Evolutionary conservation across 805 yeast species (phyloP).

Genomic region (Pichia heedii): DNA sequence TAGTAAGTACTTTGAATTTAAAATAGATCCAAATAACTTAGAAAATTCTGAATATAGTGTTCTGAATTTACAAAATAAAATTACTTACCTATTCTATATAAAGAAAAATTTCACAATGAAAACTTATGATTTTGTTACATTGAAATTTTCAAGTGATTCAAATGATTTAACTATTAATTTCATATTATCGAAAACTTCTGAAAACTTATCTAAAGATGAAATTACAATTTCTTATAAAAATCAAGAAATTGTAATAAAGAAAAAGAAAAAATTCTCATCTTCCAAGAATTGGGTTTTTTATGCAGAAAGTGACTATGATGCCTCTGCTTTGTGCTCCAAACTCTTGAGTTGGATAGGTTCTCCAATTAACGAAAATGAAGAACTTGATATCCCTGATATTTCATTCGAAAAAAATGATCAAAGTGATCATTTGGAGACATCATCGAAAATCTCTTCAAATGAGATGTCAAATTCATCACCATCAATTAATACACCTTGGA

Average conservation of each 20-base stretch:
- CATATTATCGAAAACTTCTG: constrained; percentile 13
- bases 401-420: constrained; percentile 3
- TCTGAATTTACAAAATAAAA: constrained; percentile 9
- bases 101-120: constrained; percentile 15
- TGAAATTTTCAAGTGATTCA: constrained; percentile 4
- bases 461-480: background rate
- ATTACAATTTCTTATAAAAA: constrained; percentile 15
- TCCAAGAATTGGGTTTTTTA: constrained; percentile 41
- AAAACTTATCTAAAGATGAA: constrained; percentile 17
- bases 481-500: constrained; percentile 5
- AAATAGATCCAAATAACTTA: constrained; percentile 2
- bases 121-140: constrained; percentile 10
- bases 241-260: constrained; percentile 20
- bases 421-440: background rate
- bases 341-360: constrained; percentile 6
- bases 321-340: constrained; percentile 20
- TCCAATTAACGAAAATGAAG: constrained; percentile 6
- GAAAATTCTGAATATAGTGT: constrained; percentile 6
- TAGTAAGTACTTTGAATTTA: constrained; percentile 22
- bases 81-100: constrained; percentile 17
- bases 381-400: constrained; percentile 4
- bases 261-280: constrained; percentile 26
- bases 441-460: background rate
- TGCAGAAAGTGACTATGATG: constrained; percentile 68
- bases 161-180: constrained; percentile 4